Conservation (phyloP, 441 rosid species). For the Mallotus japonicus region DNA sequence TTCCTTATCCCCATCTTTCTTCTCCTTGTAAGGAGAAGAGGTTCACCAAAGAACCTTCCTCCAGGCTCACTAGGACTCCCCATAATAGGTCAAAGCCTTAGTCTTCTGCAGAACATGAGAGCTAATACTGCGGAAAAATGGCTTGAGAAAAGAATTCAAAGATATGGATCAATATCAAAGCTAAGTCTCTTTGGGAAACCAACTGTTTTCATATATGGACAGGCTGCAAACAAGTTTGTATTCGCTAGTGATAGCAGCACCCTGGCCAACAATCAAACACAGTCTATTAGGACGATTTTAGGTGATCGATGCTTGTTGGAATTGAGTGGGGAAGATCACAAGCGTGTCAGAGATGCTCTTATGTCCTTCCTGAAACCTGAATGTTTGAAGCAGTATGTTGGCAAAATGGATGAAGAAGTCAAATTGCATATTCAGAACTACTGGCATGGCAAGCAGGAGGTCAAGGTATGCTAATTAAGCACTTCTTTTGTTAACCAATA, state of each 20-base stretch:
- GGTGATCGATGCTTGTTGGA: constrained; percentile 41
- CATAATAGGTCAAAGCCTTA: constrained; percentile 45
- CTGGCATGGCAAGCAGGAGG: constrained; percentile 42
- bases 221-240: constrained; percentile 49
- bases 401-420: constrained; percentile 47
- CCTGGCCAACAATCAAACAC: constrained; percentile 33
- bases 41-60: constrained; percentile 29
- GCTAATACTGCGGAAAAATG: constrained; percentile 46
- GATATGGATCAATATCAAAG: constrained; percentile 50
- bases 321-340: constrained; percentile 41
- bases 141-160: constrained; percentile 32
- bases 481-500: not conserved
- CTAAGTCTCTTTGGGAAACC: constrained; percentile 45
- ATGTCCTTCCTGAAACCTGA: constrained; percentile 48
- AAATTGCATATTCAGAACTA: constrained; percentile 36
- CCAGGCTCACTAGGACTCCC: constrained; percentile 55
- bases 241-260: constrained; percentile 34
- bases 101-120: constrained; percentile 40
- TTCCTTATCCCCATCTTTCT: constrained; percentile 32
- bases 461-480: constrained; percentile 25
- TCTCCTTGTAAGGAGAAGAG: constrained; percentile 24
- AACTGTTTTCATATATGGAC: constrained; percentile 41
- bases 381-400: constrained; percentile 39
- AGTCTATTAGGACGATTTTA: constrained; percentile 30
- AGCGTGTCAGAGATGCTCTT: constrained; percentile 41